phyloP scores from a whole-genome alignment of 495 filamentous ascomycete species.

The Penicillium atrosanguineum region DNA sequence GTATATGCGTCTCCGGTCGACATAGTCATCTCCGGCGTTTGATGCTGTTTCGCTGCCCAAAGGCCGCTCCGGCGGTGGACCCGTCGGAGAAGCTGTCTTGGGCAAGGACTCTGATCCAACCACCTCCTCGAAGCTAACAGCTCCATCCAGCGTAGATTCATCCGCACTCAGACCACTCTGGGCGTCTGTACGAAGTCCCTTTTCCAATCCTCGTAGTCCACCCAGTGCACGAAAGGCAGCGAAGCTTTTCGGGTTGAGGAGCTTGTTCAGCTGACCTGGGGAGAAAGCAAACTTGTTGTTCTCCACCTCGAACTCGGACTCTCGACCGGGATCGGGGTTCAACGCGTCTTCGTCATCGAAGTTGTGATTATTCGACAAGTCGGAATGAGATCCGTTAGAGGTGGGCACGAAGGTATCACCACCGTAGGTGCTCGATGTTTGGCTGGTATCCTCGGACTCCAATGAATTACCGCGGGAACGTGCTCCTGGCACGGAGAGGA shows the following conservation, averaged over 20 bases:
- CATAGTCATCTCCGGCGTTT: conserved; percentile 40
- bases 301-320: conserved; percentile 68
- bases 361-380: conserved; percentile 38
- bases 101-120: conserved; percentile 23
- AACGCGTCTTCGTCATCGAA: conserved; percentile 60
- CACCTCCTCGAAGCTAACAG: conserved; percentile 70
- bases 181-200: conserved; percentile 69
- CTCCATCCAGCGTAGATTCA: conserved; percentile 61
- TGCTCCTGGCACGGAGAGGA: conserved; percentile 58
- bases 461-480: conserved; percentile 65
- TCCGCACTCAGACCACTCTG: conserved; percentile 71
- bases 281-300: conserved; percentile 82
- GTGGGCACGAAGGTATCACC: conserved; percentile 48
- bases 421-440: conserved; percentile 49
- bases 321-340: conserved; percentile 66
- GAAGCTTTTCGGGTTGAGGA: conserved; percentile 79
- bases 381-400: conserved; percentile 32
- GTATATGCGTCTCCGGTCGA: conserved; percentile 67
- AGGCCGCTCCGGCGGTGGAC: conserved; percentile 27
- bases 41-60: conserved; percentile 21
- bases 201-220: conserved; percentile 71
- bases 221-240: conserved; percentile 76
- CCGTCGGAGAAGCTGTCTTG: conserved; percentile 28
- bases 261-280: conserved; percentile 74
- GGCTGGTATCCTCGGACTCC: conserved; percentile 56